Percentiles rank a stretch among this genome's conserved stretches.
Evolutionary conservation across 164 flowering plant species (phyloP).

Genomic region (Magnolia changhungtana): DNA sequence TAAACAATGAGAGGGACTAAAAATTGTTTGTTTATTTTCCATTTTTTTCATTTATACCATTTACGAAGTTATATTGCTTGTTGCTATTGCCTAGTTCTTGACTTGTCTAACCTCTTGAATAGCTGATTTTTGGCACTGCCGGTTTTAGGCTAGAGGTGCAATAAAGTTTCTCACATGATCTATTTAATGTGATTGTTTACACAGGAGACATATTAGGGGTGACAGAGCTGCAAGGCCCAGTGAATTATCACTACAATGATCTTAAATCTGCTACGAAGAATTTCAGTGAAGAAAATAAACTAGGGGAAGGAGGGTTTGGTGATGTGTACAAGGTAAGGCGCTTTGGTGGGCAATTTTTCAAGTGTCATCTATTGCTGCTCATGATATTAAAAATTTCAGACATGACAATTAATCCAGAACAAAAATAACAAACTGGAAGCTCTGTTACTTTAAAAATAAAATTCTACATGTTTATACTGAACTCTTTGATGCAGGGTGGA

Average conservation of each 20-base stretch:
- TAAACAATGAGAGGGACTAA: too few relatives aligned
- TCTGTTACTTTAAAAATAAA: too few relatives aligned
- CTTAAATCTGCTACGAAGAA: slow-evolving; percentile 40
- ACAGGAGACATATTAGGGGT: slow-evolving; percentile 8
- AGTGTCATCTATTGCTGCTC: neutral
- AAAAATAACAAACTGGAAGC: too few relatives aligned
- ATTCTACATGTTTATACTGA: too few relatives aligned
- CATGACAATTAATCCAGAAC: too few relatives aligned
- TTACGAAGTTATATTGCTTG: neutral
- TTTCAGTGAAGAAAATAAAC: slow-evolving; percentile 44
- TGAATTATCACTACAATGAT: slow-evolving; percentile 36
- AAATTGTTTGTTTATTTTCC: too few relatives aligned
- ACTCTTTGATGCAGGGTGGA: too few relatives aligned
- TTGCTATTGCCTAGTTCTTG: neutral
- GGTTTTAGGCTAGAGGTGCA: too few relatives aligned
- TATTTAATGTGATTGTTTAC: neutral
- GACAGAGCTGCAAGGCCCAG: slow-evolving; percentile 45
- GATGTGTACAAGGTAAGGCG: slow-evolving; percentile 52
- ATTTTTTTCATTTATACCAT: neutral
- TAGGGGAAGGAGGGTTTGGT: slow-evolving; percentile 66
- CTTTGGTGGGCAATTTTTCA: too few relatives aligned
- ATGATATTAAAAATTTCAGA: neutral
- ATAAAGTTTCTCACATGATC: too few relatives aligned
- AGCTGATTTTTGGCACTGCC: too few relatives aligned
- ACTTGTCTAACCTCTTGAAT: too few relatives aligned